Evolutionary conservation across 345 rosid species (phyloP), one percentile per base, ranked within the genome.

Genomic region (Linum usitatissimum): DNA sequence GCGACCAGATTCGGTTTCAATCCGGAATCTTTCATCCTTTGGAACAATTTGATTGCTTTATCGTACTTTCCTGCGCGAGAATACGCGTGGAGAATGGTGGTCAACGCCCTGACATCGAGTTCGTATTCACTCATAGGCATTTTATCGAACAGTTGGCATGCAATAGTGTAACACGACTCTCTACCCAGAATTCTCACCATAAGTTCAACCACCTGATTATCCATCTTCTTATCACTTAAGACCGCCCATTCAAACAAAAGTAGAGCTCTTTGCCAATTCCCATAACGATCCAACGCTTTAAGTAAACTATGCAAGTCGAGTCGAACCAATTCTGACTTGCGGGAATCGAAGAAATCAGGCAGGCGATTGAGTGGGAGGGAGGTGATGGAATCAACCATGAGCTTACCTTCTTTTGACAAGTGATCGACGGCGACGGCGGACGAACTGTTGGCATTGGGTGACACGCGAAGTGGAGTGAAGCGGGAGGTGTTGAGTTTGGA

Each of bases 1-100:
- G 98, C 88, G 17, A 91, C 96, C 73, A 91, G 56, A 66, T 84
- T 84, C 6, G 96, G 96, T 18, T 78, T 73, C 68, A 88, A 60
- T 3, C 96, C 90, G 21, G 70, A 76, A 69, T 81, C 87, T 67
- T 78, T 88, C 81, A 91, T 80, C 40, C 69, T 84, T 77, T 80
- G 86, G 66, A 84, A 91, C 76, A 91, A 21, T 36, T 23, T 64
- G 8, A 88, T 66, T 3, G 98, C 96, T 57, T 68, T 69, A 40
- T 72, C 78, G 13, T 82, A 86, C 72, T 81, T 86, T n/a, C 90
- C 90, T 0, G 73, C 68, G 18, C 85, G 80, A 12, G 88, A 82
- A 66, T 78, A 91, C 0, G 80, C 68, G 54, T 91, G 83, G 31
- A 91, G 71, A 39, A 91, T 83, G 1, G 90, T 88, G 0, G 96